phyloP scores from a whole-genome alignment of 2,329 filamentous ascomycete species.

The Neodidymelliopsis sp. region DNA sequence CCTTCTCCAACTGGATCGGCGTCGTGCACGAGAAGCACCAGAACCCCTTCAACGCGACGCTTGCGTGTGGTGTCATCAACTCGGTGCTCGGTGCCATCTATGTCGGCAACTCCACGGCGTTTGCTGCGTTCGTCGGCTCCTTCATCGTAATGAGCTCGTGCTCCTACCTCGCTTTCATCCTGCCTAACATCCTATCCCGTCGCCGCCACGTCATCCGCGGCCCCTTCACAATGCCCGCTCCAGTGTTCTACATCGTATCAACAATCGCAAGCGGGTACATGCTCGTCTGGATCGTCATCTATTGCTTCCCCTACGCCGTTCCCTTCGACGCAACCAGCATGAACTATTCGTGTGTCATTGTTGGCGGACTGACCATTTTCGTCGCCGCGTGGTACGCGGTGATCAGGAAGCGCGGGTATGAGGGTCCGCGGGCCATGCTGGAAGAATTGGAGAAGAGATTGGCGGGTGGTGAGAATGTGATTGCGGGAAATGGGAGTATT shows the following conservation, averaged over 20 bases:
- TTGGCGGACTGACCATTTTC: slow-evolving; percentile 60
- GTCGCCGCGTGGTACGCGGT: slow-evolving; percentile 54
- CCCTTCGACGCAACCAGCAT: slow-evolving; percentile 57
- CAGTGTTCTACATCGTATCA: slow-evolving; percentile 57
- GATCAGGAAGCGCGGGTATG: slow-evolving; percentile 50
- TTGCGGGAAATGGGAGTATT: slow-evolving; percentile 1
- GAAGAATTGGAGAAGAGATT: slow-evolving; percentile 30
- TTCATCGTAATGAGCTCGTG: slow-evolving; percentile 64
- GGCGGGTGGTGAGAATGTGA: slow-evolving; percentile 18
- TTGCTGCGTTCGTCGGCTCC: slow-evolving; percentile 70
- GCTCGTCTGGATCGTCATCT: slow-evolving; percentile 67
- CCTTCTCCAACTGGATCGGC: slow-evolving; percentile 59
- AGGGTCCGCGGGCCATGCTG: slow-evolving; percentile 44
- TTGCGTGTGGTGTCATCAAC: slow-evolving; percentile 59
- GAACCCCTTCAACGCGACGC: slow-evolving; percentile 64
- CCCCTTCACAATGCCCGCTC: slow-evolving; percentile 62
- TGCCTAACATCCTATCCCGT: slow-evolving; percentile 55
- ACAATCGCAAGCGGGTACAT: slow-evolving; percentile 65
- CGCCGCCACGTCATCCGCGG: slow-evolving; percentile 60
- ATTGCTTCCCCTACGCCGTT: slow-evolving; percentile 62
- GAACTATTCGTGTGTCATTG: slow-evolving; percentile 64
- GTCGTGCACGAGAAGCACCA: slow-evolving; percentile 56
- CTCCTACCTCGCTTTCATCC: slow-evolving; percentile 69
- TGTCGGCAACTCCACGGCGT: slow-evolving; percentile 70
- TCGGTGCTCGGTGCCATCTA: slow-evolving; percentile 70